These are phyloP conservation scores for Hordeum marinum DNA, from an alignment of 176 grass and related monocot species.

Conservation along the genomic window DNA sequence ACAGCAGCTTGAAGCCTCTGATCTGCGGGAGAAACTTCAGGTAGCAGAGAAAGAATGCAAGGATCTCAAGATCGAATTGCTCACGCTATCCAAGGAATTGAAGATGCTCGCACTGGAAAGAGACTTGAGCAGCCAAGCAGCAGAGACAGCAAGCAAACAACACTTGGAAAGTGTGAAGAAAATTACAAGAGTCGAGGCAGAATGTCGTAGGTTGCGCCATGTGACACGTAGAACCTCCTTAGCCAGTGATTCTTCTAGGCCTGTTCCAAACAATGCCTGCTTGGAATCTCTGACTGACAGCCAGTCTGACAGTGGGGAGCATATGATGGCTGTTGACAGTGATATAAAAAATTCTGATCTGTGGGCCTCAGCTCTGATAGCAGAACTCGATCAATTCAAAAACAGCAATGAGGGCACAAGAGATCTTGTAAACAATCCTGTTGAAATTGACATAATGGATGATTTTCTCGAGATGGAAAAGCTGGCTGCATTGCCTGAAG, in stretches of 20 bases:
- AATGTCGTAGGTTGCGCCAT: conserved; percentile 64
- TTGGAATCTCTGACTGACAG: conserved; percentile 75
- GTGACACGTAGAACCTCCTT: conserved; percentile 39
- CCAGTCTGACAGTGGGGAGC: conserved; percentile 76
- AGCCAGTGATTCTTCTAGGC: conserved; percentile 40
- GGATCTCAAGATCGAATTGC: conserved; percentile 51
- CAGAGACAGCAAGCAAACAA: conserved; percentile 93
- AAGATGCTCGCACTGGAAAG: conserved; percentile 65
- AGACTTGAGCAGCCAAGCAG: conserved; percentile 83
- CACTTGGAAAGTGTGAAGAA: conserved; percentile 90
- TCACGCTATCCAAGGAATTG: conserved; percentile 44
- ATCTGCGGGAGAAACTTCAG: conserved; percentile 54
- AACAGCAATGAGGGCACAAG: conserved; percentile 31
- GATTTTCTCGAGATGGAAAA: conserved; percentile 99
- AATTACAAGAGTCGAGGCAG: conserved; percentile 69
- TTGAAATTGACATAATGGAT: conserved; percentile 95
- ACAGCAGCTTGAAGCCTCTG: conserved; percentile 45
- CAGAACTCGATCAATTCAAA: conserved; percentile 85
- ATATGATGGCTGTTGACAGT: conserved; percentile 51
- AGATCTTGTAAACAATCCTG: conserved; percentile 41
- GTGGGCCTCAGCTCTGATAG: conserved; percentile 78
- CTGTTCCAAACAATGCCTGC: conserved; percentile 30
- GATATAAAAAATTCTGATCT: conserved; percentile 67
- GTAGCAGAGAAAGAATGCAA: conserved; percentile 57
- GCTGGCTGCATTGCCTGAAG: conserved; percentile 61